Evolutionary conservation across 345 rosid species (phyloP), one percentile per base, ranked within the genome.

Genomic region (Turritis glabra): DNA sequence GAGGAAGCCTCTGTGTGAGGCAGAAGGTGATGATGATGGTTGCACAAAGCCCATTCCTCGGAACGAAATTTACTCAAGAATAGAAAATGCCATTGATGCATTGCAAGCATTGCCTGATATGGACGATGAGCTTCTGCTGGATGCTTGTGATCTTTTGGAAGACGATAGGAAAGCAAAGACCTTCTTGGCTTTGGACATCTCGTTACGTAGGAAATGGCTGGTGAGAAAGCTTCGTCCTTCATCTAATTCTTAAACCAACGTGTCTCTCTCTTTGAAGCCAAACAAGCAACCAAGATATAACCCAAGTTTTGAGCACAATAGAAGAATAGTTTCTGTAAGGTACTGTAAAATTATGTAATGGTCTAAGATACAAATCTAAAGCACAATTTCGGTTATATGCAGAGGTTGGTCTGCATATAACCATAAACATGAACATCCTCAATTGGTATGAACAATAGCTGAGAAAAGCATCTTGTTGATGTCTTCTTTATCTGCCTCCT

Each of bases 81-180:
- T 87, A 35, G 89, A 78, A 63, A 74, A 50, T 63, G 85, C 88
- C 19, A 79, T 90, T 18, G 78, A 77, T 71, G 90, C 88, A 26
- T 87, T 90, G 22, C 95, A 90, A 79, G 90, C 86, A 12, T 74
- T 90, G 57, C 85, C 93, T 0, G 87, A 84, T 75, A 82, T 89
- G 35, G 95, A 89, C 26, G 97, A 89, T 33, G 90, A 90, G 29
- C 85, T 93, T 41, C 51, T 87, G 80, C 64, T 89, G 62, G 96
- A 90, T 82, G 98, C 90, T 43, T 89, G 91, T 76, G 95, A 92
- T 81, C 88, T 90, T 29, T 60, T 90, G 64, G 95, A 90, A 86
- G 95, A 92, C 17, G 91, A 90, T 64, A 89, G 72, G 37, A 93
- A 87, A 81, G 91, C 93, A 12, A 93, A 86, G 83, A 87, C 85